These are phyloP conservation scores for Lactarius evosmus DNA, from an alignment of 768 basidiomycete species.

Conservation along the genomic window DNA sequence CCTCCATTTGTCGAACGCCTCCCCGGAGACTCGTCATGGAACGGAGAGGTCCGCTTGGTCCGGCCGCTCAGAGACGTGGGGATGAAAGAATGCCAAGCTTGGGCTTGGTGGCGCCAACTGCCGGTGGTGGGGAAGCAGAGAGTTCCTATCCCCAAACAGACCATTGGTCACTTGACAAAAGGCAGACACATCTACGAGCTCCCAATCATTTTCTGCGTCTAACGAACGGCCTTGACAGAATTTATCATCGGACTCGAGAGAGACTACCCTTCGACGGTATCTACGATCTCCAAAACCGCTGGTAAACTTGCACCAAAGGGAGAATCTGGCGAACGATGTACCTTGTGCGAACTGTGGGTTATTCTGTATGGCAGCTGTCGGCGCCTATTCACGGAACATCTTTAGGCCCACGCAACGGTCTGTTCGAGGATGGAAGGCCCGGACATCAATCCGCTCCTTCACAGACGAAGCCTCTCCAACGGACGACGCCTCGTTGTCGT, in stretches of 20 bases:
- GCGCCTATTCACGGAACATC: constrained; percentile 1
- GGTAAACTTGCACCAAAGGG: constrained; percentile 71
- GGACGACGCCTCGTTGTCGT: constrained; percentile 9
- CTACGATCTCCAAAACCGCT: constrained; percentile 77
- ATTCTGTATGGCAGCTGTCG: not conserved
- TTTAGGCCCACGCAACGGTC: constrained; percentile 60
- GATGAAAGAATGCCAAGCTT: constrained; percentile 75
- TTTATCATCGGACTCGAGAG: constrained; percentile 78
- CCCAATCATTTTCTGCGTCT: not conserved
- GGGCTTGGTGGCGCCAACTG: constrained; percentile 70
- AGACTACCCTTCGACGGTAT: constrained; percentile 85
- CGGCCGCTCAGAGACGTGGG: constrained; percentile 71
- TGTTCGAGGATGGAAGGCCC: constrained; percentile 69
- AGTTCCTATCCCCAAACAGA: constrained; percentile 47
- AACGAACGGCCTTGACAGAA: constrained; percentile 40
- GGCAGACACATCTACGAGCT: constrained; percentile 39
- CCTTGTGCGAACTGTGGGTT: constrained; percentile 61
- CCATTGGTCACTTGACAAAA: constrained; percentile 66
- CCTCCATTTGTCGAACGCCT: constrained; percentile 29
- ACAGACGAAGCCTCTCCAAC: constrained; percentile 26
- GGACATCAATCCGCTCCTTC: constrained; percentile 67
- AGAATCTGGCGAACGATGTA: constrained; percentile 46
- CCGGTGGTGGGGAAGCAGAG: constrained; percentile 49
- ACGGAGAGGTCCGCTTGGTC: constrained; percentile 46
- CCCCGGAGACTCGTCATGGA: constrained; percentile 18